Evolutionary conservation across 2,329 filamentous ascomycete species (phyloP), one percentile per base, ranked within the genome.

Genomic region (Hypoxylon rubiginosum): DNA sequence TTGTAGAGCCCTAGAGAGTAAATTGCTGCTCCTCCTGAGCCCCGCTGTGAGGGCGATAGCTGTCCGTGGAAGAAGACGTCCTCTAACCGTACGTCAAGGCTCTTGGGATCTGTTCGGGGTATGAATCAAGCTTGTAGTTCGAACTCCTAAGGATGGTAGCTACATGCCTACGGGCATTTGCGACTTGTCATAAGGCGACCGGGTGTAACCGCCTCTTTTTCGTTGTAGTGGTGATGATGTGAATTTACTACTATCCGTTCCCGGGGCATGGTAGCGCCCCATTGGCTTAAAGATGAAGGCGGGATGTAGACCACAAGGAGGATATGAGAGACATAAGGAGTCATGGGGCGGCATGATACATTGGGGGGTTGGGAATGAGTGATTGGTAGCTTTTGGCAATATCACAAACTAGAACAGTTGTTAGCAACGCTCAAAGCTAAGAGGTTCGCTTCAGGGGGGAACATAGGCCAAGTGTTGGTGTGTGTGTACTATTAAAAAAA

Each of bases 171-270:
- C 3, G 13, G 46, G 21, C 17, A 24, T 54, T 53, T 43, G 21
- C 32, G 53, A 62, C 50, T 46, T 48, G 19, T 62, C 60, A 61
- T 53, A 58, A 15, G 55, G 39, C 54, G 15, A 39, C 43, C 17
- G 46, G 32, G 39, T 67, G 54, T 59, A 53, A 51, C 64, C 50
- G 51, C 50, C 30, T 46, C 43, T 51, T 46, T 60, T 41, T 58
- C 34, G 48, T 51, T 21, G 30, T 39, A 36, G 24, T 30, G 13
- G 26, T 50, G 34, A 24, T 32, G 39, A 54, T 32, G 36, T 54
- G 51, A 56, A 58, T 53, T 58, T 57, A 43, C 24, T 36, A 24
- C 49, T 50, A 56, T 62, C 54, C 60, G 56, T 30, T 26, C 36
- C 28, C 19, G 43, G n/a, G 13, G 21, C 43, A 17, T 21, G 8